phyloP scores from a whole-genome alignment of 495 filamentous ascomycete species.

The Choiromyces venosus region DNA sequence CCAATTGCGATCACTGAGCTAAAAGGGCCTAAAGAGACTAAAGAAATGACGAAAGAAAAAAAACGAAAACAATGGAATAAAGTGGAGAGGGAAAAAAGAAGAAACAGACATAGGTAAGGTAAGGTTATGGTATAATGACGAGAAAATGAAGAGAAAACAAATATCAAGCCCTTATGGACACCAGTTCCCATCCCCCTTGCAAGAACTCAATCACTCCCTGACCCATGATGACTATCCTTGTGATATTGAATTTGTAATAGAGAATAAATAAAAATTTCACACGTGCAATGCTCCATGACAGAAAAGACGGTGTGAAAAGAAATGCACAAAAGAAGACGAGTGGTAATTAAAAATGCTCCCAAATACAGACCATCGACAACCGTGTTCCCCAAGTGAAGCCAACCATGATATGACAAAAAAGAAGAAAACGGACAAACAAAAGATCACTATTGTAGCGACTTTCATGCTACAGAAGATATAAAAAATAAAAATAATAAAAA shows the following conservation, averaged over 20 bases:
- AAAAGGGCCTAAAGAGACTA: not conserved
- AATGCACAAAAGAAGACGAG: conserved; percentile 12
- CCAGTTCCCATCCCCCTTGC: conserved; percentile 16
- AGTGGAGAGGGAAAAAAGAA: not conserved
- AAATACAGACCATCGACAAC: not conserved
- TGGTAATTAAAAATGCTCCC: conserved; percentile 17
- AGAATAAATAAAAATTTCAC: not conserved
- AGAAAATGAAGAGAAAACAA: conserved; percentile 19
- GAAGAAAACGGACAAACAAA: not conserved
- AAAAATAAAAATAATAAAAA: conserved; percentile 6
- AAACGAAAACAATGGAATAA: conserved; percentile 3
- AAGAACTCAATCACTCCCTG: conserved; percentile 11
- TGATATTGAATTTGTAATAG: not conserved
- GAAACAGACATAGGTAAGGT: not conserved
- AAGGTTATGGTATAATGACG: not conserved
- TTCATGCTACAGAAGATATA: conserved; percentile 3
- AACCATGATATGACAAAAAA: conserved; percentile 13
- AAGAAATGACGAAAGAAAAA: conserved; percentile 1
- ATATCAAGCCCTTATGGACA: conserved; percentile 32
- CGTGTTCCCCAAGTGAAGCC: not conserved
- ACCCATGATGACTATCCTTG: not conserved
- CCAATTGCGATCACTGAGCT: not conserved
- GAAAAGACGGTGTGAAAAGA: conserved; percentile 4
- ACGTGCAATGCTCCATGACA: conserved; percentile 3
- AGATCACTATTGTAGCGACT: not conserved